Conservation (phyloP, 1,284 basidiomycete genomes). For the Apiotrichum domesticum region DNA sequence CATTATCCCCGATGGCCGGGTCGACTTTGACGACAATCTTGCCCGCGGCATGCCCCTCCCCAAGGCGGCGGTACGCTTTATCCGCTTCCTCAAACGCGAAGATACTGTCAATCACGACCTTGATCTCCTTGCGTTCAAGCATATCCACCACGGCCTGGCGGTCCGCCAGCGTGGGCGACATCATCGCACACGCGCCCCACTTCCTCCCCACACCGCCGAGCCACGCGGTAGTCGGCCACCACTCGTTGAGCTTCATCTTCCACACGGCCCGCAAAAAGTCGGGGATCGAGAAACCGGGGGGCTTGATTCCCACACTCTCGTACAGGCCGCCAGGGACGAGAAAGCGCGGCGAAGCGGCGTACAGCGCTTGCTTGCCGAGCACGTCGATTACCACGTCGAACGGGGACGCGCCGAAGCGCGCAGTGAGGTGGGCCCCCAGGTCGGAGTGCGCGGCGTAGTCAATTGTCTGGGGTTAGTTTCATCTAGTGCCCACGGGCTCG, state of each 20-base stretch:
- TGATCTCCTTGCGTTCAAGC: background rate
- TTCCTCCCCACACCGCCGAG: slow-evolving; percentile 6
- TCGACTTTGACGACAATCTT: slow-evolving; percentile 52
- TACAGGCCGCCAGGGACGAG: slow-evolving; percentile 6
- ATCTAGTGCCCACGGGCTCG: too few species aligned
- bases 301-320: slow-evolving; percentile 21
- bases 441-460: slow-evolving; percentile 55
- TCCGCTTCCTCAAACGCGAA: slow-evolving; percentile 54
- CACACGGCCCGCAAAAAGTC: slow-evolving; percentile 9
- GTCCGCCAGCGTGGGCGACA: slow-evolving; percentile 3
- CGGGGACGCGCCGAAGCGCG: background rate
- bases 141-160: slow-evolving; percentile 5
- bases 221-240: slow-evolving; percentile 3
- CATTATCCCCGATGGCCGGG: background rate
- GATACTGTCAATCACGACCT: slow-evolving; percentile 30
- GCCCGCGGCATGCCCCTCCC: slow-evolving; percentile 56
- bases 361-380: slow-evolving; percentile 29
- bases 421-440: slow-evolving; percentile 11
- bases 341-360: slow-evolving; percentile 11
- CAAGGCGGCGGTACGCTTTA: slow-evolving; percentile 58
- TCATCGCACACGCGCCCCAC: slow-evolving; percentile 3
- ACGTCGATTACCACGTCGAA: slow-evolving; percentile 14
- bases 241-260: slow-evolving; percentile 8
- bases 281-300: background rate
- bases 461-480: slow-evolving; percentile 44